Evolutionary conservation across 1,284 basidiomycete species (phyloP).

Genomic region (Inonotus obliquus): DNA sequence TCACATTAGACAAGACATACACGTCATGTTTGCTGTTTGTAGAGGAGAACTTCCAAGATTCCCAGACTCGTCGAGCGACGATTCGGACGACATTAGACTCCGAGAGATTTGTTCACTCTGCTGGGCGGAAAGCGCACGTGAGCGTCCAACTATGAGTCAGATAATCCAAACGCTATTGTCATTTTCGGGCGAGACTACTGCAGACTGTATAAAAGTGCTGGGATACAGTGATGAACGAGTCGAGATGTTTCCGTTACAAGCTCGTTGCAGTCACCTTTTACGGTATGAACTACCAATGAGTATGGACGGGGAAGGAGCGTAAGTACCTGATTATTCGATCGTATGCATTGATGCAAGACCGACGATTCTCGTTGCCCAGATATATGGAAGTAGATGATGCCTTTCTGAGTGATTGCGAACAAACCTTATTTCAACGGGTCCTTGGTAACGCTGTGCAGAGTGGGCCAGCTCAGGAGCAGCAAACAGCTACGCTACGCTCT

Average conservation of each 20-base stretch:
- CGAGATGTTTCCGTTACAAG: too few species aligned
- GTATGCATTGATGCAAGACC: not conserved
- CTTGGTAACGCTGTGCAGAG: too few species aligned
- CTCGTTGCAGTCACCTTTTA: too few species aligned
- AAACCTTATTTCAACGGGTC: too few species aligned
- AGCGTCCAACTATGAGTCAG: not conserved
- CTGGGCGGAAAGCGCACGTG: not conserved
- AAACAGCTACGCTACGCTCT: too few species aligned
- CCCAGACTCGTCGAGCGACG: not conserved
- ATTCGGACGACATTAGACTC: not conserved
- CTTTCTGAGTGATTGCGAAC: too few species aligned
- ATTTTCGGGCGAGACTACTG: not conserved
- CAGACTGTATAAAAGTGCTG: too few species aligned
- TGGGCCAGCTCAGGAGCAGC: conserved; percentile 12
- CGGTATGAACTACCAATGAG: too few species aligned
- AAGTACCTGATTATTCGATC: too few species aligned
- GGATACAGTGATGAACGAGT: too few species aligned
- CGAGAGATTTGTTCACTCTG: not conserved
- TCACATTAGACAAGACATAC: not conserved
- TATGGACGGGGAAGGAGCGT: too few species aligned
- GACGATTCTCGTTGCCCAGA: not conserved
- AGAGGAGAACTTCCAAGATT: not conserved
- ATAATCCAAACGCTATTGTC: not conserved
- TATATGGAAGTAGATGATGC: too few species aligned
- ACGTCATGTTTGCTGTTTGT: not conserved